Percentiles rank a stretch among this genome's conserved stretches.
Conservation (phyloP, 2,329 filamentous ascomycete species). For the Colletotrichum aenigma region DNA sequence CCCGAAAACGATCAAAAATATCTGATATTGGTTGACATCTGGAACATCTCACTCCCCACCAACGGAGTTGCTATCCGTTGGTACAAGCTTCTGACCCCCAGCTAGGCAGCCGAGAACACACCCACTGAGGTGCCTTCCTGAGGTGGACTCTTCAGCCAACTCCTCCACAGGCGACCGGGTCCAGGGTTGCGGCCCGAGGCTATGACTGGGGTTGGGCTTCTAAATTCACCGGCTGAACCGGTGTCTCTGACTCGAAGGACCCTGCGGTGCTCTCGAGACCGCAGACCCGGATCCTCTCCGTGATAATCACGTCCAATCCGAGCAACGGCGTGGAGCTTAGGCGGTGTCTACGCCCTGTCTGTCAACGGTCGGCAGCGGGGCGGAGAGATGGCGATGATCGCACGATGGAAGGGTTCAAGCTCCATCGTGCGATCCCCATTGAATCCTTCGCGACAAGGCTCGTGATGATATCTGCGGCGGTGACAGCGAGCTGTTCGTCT, state of each 20-base stretch:
- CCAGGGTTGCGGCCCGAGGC: background rate
- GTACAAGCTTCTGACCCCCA: background rate
- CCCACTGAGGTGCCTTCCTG: background rate
- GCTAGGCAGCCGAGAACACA: background rate
- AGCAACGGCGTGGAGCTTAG: background rate
- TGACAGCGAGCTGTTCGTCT: background rate
- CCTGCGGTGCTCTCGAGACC: background rate
- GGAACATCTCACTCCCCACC: background rate
- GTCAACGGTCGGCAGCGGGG: background rate
- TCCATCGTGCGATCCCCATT: background rate
- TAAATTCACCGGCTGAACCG: background rate
- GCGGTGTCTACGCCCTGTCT: background rate
- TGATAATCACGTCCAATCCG: background rate
- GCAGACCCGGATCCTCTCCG: background rate
- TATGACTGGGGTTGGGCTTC: background rate
- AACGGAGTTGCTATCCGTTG: background rate
- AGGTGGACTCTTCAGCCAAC: background rate
- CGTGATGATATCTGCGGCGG: background rate
- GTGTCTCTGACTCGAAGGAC: background rate
- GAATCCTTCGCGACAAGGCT: background rate
- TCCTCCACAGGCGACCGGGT: background rate
- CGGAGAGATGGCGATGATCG: background rate
- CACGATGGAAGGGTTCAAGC: background rate
- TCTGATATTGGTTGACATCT: background rate
- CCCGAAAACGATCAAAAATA: background rate